Base-by-base conservation (phyloP, 2,329 filamentous ascomycete genomes). In the Fonsecaea pugnacius region DNA sequence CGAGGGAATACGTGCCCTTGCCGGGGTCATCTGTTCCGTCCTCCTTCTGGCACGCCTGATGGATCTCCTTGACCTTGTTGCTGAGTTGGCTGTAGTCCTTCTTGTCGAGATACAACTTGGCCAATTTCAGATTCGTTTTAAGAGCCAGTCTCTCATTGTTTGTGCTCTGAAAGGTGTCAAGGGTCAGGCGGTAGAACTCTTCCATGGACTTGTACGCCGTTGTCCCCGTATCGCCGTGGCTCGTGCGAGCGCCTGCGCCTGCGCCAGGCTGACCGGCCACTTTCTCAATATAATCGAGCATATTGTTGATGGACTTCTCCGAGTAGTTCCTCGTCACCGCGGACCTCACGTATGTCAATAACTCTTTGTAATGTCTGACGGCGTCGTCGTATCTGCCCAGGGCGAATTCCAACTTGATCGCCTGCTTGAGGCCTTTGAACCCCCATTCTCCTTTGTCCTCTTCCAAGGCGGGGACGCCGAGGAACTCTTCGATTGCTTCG, bases 261-360 rank as follows among this genome's bases (percentile, higher is more conserved):
- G 18, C 18, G 18, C 12, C 27, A 27, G 48, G 57, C 32, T 59
- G 57, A 8, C 57, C 57, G 14, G 57, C 50, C n/a, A 87, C 91
- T 79, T 97, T 98, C 78, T 98, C 94, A 70, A 99, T 95, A 76
- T 90, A 96, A 79, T 98, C 95, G 53, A 99, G 87, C 89, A 99
- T 96, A 77, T 97, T 98, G 80, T 98, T 98, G 81, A 99, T 96
- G 12, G 94, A 98, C 77, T 98, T 98, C 78, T 99, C 95, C 1
- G 95, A 97, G 79, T 98, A 98, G 79, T 98, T 99, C 68, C 95
- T 88, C 46, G 95, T 98, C 53, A 99, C 94, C 7, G 94, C 94
- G 2, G 91, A 96, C 78, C 95, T 96, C 80, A 98, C 93, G 74
- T 98, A 99, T 53, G 93, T 98, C 69, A 99, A 87, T 33, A 99